Conservation (phyloP, 768 basidiomycete genomes). For the Ephemerocybe angulata region DNA sequence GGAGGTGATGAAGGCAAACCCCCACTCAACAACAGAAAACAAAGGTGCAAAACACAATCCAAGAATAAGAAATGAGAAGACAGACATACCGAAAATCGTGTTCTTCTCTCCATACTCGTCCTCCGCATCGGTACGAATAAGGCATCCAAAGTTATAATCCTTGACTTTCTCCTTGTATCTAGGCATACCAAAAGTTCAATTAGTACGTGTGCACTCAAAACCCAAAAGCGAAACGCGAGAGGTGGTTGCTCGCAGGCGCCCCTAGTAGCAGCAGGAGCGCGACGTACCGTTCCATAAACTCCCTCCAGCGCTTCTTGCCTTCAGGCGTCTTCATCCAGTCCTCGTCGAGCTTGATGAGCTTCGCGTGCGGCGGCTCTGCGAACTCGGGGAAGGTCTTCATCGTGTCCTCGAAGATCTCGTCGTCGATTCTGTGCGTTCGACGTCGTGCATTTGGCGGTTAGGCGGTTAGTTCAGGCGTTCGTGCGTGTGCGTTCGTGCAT, state of each 20-base stretch:
- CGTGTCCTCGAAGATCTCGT: slow-evolving; percentile 83
- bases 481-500: too few relatives aligned
- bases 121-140: slow-evolving; percentile 77
- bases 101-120: slow-evolving; percentile 88
- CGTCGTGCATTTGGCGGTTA: too few relatives aligned
- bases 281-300: slow-evolving; percentile 72
- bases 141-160: slow-evolving; percentile 95
- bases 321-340: slow-evolving; percentile 86
- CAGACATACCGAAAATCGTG: slow-evolving; percentile 81
- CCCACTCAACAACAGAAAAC: too few relatives aligned
- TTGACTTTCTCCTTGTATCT: slow-evolving; percentile 89
- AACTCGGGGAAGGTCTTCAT: slow-evolving; percentile 81
- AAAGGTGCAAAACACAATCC: too few relatives aligned
- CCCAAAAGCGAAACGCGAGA: too few relatives aligned
- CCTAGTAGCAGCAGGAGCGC: too few relatives aligned
- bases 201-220: too few relatives aligned
- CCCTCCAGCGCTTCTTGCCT: slow-evolving; percentile 89
- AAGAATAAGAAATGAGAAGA: not conserved
- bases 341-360: slow-evolving; percentile 68
- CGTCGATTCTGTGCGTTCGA: slow-evolving; percentile 86
- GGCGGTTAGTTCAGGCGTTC: too few relatives aligned
- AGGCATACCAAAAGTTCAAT: too few relatives aligned
- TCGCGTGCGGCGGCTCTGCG: slow-evolving; percentile 42
- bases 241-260: not conserved
- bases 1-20: too few relatives aligned